These are phyloP conservation scores for Trichomonascaceae sp. DNA, from an alignment of 1,139 yeast species.

Conservation along the genomic window DNA sequence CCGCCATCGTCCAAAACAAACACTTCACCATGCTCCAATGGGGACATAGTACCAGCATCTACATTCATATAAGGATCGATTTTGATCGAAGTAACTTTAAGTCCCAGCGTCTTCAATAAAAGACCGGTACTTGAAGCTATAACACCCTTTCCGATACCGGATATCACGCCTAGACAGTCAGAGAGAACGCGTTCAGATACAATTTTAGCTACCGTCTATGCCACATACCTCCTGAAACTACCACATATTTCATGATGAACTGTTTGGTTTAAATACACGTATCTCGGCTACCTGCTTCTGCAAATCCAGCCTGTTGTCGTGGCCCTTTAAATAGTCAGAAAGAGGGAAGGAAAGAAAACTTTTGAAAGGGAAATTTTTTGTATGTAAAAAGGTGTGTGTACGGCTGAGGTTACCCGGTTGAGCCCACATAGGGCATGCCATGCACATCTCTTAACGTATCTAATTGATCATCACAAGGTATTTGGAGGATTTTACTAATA, in stretches of 20 bases:
- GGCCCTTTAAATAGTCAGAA: neutral
- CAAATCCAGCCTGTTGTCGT: neutral
- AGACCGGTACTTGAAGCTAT: slow-evolving; percentile 96
- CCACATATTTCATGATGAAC: slow-evolving; percentile 87
- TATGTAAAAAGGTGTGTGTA: neutral
- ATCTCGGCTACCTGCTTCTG: neutral
- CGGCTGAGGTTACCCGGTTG: neutral
- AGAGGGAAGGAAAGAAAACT: slow-evolving; percentile 10
- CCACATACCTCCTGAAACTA: slow-evolving; percentile 79
- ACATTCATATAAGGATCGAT: slow-evolving; percentile 98
- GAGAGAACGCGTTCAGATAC: slow-evolving; percentile 25
- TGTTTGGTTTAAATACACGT: neutral
- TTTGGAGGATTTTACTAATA: neutral
- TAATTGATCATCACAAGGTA: neutral
- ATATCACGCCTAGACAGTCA: slow-evolving; percentile 68
- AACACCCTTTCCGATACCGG: slow-evolving; percentile 99
- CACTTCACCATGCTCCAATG: slow-evolving; percentile 98
- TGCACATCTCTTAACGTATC: neutral
- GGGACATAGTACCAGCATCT: slow-evolving; percentile 99
- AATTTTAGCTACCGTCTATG: neutral
- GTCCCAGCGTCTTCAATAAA: slow-evolving; percentile 85
- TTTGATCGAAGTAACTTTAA: slow-evolving; percentile 92
- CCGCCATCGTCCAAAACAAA: slow-evolving; percentile 98
- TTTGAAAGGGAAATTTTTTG: neutral
- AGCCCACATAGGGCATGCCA: neutral